These are phyloP conservation scores for Alternaria sp. DNA, from an alignment of 2,329 filamentous ascomycete genomes.

Conservation along the genomic window DNA sequence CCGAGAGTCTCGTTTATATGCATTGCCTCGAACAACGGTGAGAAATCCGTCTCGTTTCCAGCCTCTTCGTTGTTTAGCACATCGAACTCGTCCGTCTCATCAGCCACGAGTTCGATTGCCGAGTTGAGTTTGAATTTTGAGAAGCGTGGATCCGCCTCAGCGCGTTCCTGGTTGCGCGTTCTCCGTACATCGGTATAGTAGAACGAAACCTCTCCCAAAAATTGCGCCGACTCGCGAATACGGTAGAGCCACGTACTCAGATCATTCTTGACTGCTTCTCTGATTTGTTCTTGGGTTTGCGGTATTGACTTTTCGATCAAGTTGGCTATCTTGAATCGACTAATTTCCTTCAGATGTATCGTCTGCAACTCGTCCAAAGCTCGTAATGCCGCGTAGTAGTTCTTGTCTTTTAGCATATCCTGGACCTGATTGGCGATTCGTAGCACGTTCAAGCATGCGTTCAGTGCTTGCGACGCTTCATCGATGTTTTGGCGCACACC, in stretches of 20 bases:
- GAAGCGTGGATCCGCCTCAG: conserved; percentile 77
- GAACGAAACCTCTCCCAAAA: conserved; percentile 93
- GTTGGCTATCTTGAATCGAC: conserved; percentile 92
- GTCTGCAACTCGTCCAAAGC: conserved; percentile 95
- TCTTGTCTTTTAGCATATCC: conserved; percentile 89
- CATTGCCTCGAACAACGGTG: conserved; percentile 89
- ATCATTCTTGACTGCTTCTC: conserved; percentile 95
- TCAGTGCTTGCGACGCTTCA: conserved; percentile 85
- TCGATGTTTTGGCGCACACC: conserved; percentile 95
- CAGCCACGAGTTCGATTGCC: conserved; percentile 91
- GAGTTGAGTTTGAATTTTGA: conserved; percentile 91
- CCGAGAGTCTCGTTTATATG: conserved; percentile 96
- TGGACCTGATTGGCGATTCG: conserved; percentile 94
- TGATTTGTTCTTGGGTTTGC: conserved; percentile 88
- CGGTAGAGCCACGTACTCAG: conserved; percentile 96
- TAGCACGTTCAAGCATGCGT: conserved; percentile 90
- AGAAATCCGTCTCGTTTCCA: conserved; percentile 92
- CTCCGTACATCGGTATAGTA: conserved; percentile 92
- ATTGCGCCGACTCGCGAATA: conserved; percentile 95
- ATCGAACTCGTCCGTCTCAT: conserved; percentile 95
- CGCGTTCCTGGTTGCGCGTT: conserved; percentile 80
- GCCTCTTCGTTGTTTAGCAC: conserved; percentile 84
- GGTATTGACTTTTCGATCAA: conserved; percentile 97
- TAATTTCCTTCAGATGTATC: conserved; percentile 92
- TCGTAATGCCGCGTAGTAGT: conserved; percentile 92